phyloP scores from a whole-genome alignment of 106 monocot species.

The Dioscorea zingiberensis region DNA sequence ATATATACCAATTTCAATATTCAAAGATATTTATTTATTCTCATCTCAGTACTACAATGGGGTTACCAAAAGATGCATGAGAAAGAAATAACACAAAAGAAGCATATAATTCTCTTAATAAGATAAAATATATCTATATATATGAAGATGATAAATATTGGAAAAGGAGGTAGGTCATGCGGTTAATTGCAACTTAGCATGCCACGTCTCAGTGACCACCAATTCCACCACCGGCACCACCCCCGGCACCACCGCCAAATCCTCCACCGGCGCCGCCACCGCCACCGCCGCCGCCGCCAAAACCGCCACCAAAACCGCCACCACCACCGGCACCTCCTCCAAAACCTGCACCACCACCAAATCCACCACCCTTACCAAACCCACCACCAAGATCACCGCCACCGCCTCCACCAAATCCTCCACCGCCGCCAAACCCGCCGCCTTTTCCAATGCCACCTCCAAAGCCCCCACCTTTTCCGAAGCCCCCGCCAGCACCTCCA shows the following conservation, averaged over 20 bases:
- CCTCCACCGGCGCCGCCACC: background rate
- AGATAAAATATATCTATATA: no score
- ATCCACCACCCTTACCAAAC: background rate
- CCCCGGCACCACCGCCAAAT: background rate
- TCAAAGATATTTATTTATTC: no score
- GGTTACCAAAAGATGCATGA: no score
- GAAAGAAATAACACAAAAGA: no score
- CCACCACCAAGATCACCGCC: constrained; percentile 1
- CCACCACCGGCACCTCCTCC: background rate
- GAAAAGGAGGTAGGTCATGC: background rate
- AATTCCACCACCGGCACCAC: background rate
- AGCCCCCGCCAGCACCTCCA: no score
- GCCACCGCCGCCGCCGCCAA: background rate
- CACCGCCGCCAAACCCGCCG: background rate
- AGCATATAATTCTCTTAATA: no score
- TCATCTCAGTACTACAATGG: no score
- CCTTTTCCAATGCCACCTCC: background rate
- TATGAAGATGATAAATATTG: no score
- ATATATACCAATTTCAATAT: no score
- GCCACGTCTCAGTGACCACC: background rate
- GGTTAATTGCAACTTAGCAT: no score
- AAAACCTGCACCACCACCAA: background rate
- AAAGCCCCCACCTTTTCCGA: background rate
- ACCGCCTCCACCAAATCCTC: background rate
- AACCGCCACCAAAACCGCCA: background rate